phyloP scores from a whole-genome alignment of 2,329 filamentous ascomycete genomes.

The Ophiostoma montium region DNA sequence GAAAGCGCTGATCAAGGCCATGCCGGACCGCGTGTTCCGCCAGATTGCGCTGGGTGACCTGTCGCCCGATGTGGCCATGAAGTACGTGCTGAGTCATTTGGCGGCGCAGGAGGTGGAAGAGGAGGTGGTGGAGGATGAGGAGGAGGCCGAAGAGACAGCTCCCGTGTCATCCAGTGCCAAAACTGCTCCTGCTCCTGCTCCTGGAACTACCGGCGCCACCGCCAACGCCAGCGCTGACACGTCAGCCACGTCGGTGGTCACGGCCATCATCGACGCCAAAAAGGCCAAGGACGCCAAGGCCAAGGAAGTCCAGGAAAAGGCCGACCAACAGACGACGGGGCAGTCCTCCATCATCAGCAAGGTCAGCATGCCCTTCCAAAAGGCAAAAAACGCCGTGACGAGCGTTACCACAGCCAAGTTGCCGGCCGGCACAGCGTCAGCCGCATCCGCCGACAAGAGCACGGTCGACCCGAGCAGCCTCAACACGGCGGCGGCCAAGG shows the following conservation, averaged over 20 bases:
- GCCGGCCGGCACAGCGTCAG: background rate
- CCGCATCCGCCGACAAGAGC: background rate
- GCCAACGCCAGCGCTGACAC: background rate
- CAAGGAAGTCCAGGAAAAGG: background rate
- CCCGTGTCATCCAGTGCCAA: too few relatives aligned
- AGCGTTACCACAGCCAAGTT: background rate
- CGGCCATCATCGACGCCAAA: slow-evolving; percentile 4
- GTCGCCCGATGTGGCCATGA: slow-evolving; percentile 71
- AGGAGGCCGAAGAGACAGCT: slow-evolving; percentile 4
- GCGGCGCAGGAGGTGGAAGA: slow-evolving; percentile 31
- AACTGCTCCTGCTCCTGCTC: background rate
- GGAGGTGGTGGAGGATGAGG: slow-evolving; percentile 19
- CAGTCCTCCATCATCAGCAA: slow-evolving; percentile 5
- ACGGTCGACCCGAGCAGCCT: background rate
- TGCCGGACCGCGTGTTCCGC: slow-evolving; percentile 84
- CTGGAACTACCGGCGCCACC: background rate
- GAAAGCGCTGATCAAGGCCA: slow-evolving; percentile 71
- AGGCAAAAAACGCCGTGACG: background rate
- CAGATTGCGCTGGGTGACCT: slow-evolving; percentile 78
- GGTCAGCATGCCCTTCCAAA: slow-evolving; percentile 7
- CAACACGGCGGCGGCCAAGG: slow-evolving; percentile 7
- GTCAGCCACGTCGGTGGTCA: background rate
- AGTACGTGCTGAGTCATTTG: slow-evolving; percentile 76
- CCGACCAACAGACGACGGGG: background rate
- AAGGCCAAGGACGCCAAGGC: background rate